These are phyloP conservation scores for Eutrema salsugineum DNA, from an alignment of 441 rosid species.

Conservation along the genomic window DNA sequence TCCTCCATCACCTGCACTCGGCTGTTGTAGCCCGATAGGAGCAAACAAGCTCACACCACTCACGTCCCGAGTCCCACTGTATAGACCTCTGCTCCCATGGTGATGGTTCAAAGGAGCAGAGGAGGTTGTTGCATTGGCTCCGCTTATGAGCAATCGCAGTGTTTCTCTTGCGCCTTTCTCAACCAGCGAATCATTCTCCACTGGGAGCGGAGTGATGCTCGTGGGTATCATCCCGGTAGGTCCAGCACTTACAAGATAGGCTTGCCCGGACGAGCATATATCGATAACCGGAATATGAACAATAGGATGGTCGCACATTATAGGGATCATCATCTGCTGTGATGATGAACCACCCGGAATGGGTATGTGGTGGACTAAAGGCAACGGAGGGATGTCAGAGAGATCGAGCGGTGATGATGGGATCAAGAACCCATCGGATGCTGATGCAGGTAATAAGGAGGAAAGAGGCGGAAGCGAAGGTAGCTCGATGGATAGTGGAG, in stretches of 20 bases:
- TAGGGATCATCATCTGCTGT: conserved; percentile 71
- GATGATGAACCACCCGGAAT: conserved; percentile 40
- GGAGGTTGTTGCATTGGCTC: conserved; percentile 52
- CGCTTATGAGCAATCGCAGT: conserved; percentile 65
- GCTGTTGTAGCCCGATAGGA: conserved; percentile 39
- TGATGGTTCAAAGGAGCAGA: conserved; percentile 46
- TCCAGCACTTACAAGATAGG: conserved; percentile 85
- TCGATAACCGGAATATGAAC: conserved; percentile 88
- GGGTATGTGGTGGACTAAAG: conserved; percentile 53
- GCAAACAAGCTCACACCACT: conserved; percentile 42
- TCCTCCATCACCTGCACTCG: conserved; percentile 6
- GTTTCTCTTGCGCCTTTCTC: conserved; percentile 96
- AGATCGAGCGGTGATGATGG: conserved; percentile 52
- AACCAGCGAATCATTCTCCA: conserved; percentile 51
- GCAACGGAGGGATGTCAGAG: conserved; percentile 58
- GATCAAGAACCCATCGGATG: conserved; percentile 44
- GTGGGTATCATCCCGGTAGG: conserved; percentile 51
- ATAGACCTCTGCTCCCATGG: conserved; percentile 59
- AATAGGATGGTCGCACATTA: conserved; percentile 88
- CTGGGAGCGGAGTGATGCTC: conserved; percentile 53
- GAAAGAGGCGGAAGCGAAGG: conserved; percentile 64
- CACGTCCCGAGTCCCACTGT: conserved; percentile 47
- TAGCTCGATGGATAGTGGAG: conserved; percentile 44
- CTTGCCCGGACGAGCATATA: conserved; percentile 93
- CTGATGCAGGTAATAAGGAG: conserved; percentile 47